Base-by-base conservation (phyloP, 306 rosid genomes). In the Leucaena leucocephala region DNA sequence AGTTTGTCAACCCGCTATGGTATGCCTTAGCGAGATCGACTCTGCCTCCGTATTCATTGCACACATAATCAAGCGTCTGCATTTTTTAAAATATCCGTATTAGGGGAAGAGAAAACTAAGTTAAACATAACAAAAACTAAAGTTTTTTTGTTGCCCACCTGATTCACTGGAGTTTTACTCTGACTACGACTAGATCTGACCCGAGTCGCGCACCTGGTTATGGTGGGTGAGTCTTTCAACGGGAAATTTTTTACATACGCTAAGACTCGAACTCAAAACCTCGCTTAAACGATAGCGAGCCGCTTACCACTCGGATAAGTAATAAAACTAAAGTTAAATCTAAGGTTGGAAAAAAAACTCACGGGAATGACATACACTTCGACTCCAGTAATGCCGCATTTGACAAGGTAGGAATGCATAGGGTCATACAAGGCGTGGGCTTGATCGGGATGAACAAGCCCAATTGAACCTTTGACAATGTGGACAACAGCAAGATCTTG, bases 301-400 rank as follows among this genome's bases (percentile, higher is more conserved):
- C n/a, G n/a, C n/a, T n/a, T n/a, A n/a, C n/a, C n/a, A n/a, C n/a
- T n/a, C n/a, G n/a, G n/a, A n/a, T n/a, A n/a, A n/a, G n/a, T n/a
- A n/a, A n/a, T n/a, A 11, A 62, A 7, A 52, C 9, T 43, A 61
- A 54, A 5, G 27, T 0, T 27, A 27, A 27, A 27, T 27, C 7
- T 4, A 45, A 70, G 33, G 68, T 33, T 42, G 35, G 39, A 2
- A 4, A 40, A 61, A 74, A 44, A 68, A 82, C 92, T 80, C 42
- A 94, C 97, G 40, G 92, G 97, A 66, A 92, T 89, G 69, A 89
- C 97, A 59, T 94, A 97, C 49, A 92, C 89, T 87, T 94, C 92
- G 59, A 91, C 97, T 65, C 97, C 97, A 0, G 97, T 89, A 74
- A 94, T 45, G 8, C 97, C 97, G 59, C 79, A 86, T 81, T 89